Evolutionary conservation across 352 stramenopile species (phyloP), one percentile per base, ranked within the genome.

Genomic region (Pythium guiyangense): DNA sequence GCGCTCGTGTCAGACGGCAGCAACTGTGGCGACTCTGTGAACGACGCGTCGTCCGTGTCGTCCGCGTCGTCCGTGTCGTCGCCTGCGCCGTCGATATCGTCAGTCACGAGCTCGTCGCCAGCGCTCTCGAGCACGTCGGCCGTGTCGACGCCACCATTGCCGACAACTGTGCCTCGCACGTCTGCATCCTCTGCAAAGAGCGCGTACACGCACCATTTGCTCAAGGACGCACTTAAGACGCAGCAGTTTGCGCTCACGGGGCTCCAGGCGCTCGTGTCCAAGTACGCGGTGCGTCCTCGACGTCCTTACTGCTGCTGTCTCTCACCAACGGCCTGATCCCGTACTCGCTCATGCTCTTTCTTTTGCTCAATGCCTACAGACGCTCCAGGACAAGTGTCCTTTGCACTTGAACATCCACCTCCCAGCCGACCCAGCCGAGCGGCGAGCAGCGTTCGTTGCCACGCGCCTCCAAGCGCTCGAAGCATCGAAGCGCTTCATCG

Each of bases 401-500:
- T 18, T 59, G 26, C 42, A 51, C 18, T 6, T 44, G 9, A 12
- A 12, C 63, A 73, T 81, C 48, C 55, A 56, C 25, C 57, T 81
- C n/a, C 63, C 67, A 9, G 51, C 6, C 1, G 65, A 75, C 49
- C 51, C 49, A 25, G 39, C 26, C 0, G 57, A 70, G 11, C 67
- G 73, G 31, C 66, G 63, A 44, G 59, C 47, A 22, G 65, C 56
- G 39, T 54, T 82, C 15, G 60, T 48, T 42, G 57, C 66, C 0
- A 31, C 74, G 29, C 52, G 67, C 58, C 44, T 22, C n/a, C 54
- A 49, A 2, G 79, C 73, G 35, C 8, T 79, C 27, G 34, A 59
- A 20, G 61, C 66, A 43, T 68, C 54, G 1, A 61, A 52, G 40
- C 62, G 59, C 14, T 83, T 77, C 53, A 59, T 78, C 25, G 55